phyloP scores from a whole-genome alignment of 2,329 filamentous ascomycete species.

The Corynespora cassiicola region DNA sequence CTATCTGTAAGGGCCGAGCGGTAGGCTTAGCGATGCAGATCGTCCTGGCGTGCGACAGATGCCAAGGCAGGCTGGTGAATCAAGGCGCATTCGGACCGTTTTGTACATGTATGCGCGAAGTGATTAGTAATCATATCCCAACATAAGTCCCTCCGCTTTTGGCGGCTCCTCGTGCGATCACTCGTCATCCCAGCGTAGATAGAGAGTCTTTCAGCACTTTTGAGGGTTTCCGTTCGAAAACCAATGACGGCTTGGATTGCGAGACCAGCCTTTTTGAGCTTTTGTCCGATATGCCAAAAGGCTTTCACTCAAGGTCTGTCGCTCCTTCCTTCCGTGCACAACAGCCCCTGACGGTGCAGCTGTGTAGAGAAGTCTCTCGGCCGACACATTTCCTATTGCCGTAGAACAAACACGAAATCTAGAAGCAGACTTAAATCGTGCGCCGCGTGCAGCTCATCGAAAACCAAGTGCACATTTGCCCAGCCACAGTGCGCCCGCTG shows the following conservation, averaged over 20 bases:
- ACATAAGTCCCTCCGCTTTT: neutral
- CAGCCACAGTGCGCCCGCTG: slow-evolving; percentile 3
- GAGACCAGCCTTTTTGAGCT: slow-evolving; percentile 1
- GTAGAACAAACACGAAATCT: slow-evolving; percentile 1
- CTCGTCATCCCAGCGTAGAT: too few species aligned
- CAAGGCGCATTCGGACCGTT: too few species aligned
- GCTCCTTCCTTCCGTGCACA: neutral
- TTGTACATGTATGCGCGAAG: too few species aligned
- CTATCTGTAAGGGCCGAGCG: too few species aligned
- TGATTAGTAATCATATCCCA: too few species aligned
- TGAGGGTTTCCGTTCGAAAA: too few species aligned
- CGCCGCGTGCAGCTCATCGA: neutral
- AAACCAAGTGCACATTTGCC: slow-evolving; percentile 2
- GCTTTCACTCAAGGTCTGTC: slow-evolving; percentile 1
- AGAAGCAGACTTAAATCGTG: slow-evolving; percentile 2
- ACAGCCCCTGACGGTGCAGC: neutral
- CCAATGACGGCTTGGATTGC: neutral
- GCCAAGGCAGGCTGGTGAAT: too few species aligned
- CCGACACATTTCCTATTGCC: slow-evolving; percentile 4
- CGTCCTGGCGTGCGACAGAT: too few species aligned
- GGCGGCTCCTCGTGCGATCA: too few species aligned
- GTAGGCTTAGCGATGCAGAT: too few species aligned
- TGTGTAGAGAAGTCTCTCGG: neutral
- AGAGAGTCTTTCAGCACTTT: too few species aligned
- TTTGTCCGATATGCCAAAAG: slow-evolving; percentile 4